Base-by-base conservation (phyloP, 2,329 filamentous ascomycete species). In the Chaetoscypha palmicola region DNA sequence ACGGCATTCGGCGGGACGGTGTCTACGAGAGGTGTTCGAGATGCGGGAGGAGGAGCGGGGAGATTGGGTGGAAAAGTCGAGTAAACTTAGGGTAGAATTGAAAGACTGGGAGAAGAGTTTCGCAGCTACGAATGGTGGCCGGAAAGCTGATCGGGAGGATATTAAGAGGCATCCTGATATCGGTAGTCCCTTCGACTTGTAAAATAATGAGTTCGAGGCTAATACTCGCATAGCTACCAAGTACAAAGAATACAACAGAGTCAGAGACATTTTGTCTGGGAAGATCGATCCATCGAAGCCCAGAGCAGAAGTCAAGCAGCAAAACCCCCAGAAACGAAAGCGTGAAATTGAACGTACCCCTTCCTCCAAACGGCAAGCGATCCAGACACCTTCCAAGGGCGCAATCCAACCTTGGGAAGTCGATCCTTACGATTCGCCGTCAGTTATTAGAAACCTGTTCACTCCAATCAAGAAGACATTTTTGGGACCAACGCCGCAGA, bases 401-500 rank as follows among this genome's bases (percentile, higher is more conserved):
- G 50, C 23, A 17, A 38, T 54, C 46, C 58, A 62, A 10, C 54
- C 60, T 14, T 62, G 66, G 31, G 63, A 68, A 33, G 57, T 67
- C 17, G 69, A 72, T 30, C 64, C 70, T 38, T 69, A 70, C 56
- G 67, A 68, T 33, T 80, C 79, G 1, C 79, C 80, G 1, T 73
- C 73, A 1, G 67, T 72, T 33, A 68, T 72, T 28, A 69, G 77
- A 22, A 77, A 72, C 46, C 67, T 82, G 4, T 83, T 82, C 58
- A 79, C 76, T 45, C 76, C 79, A 1, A 65, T 65, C 0, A 68
- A 72, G 9, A 76, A 77, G 2, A 79, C 76, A 4, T 75, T 72
- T 1, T 75, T 92, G 48, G 85, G 84, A 2, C 86, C 86, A 1
- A 92, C 86, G 10, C 86, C 86, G 2, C 86, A 91, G 58, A 79